Evolutionary conservation across 2,329 filamentous ascomycete genomes (phyloP).

Genomic region (Annulohypoxylon truncatum): DNA sequence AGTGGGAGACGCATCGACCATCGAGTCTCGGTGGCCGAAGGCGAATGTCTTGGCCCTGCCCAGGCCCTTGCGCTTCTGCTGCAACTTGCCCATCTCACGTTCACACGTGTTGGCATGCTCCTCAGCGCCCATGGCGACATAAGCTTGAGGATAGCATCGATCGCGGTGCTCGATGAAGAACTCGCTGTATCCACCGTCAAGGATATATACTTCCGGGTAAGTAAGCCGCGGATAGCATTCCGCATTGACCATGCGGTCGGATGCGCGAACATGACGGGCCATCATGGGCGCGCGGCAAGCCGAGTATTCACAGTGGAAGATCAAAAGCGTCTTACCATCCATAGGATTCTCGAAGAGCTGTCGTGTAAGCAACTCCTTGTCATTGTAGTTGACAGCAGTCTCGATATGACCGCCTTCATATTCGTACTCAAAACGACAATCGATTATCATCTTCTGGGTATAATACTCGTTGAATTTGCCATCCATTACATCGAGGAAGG

Average conservation of each 20-base stretch:
- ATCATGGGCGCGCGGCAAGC: constrained; percentile 96
- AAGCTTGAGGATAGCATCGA: constrained; percentile 92
- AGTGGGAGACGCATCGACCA: constrained; percentile 70
- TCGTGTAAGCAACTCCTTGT: constrained; percentile 86
- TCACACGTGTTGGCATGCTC: constrained; percentile 94
- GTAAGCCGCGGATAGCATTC: constrained; percentile 88
- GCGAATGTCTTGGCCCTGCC: constrained; percentile 93
- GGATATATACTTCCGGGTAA: constrained; percentile 97
- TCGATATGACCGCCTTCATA: constrained; percentile 96
- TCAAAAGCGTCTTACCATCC: constrained; percentile 79
- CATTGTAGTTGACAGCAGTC: constrained; percentile 94
- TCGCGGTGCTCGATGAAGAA: constrained; percentile 85
- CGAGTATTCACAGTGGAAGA: constrained; percentile 99
- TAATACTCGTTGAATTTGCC: constrained; percentile 82
- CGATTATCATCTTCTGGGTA: constrained; percentile 86
- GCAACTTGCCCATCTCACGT: constrained; percentile 91
- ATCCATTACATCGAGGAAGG: constrained; percentile 87
- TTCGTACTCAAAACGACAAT: constrained; percentile 99
- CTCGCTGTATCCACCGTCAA: constrained; percentile 94
- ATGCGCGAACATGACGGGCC: constrained; percentile 90
- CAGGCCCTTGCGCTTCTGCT: constrained; percentile 84
- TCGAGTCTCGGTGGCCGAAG: constrained; percentile 79
- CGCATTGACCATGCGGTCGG: constrained; percentile 86
- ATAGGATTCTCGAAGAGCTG: constrained; percentile 80
- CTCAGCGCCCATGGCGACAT: constrained; percentile 95